A percentile compares a stretch with the other conserved stretches of the same genome.
Evolutionary conservation across 768 basidiomycete genomes (phyloP).

Genomic region (Dentipellis fragilis): DNA sequence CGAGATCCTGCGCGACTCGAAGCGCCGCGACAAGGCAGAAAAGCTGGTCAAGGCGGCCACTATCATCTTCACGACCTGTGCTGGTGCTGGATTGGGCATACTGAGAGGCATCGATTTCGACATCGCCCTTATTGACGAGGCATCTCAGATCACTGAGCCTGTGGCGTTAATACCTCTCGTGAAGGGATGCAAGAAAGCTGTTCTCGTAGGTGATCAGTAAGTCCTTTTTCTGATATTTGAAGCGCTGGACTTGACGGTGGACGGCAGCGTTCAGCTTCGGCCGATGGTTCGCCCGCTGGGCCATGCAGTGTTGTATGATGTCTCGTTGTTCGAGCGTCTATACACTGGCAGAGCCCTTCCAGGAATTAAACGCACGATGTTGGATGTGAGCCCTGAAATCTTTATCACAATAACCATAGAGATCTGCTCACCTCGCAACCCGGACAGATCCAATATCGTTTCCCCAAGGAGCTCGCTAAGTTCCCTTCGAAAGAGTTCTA

Average conservation of each 20-base stretch:
- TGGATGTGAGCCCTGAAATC: constrained; percentile 31
- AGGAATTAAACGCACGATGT: constrained; percentile 47
- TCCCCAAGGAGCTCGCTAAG: constrained; percentile 42
- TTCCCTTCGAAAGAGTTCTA: constrained; percentile 63
- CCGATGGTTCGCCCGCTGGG: constrained; percentile 55
- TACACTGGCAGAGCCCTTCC: constrained; percentile 29
- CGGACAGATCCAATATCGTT: constrained; percentile 55
- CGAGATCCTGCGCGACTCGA: constrained; percentile 49
- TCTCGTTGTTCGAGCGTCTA: constrained; percentile 52
- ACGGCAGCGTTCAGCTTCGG: constrained; percentile 35
- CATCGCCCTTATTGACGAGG: constrained; percentile 58
- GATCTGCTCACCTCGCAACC: background rate
- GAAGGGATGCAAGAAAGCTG: constrained; percentile 46
- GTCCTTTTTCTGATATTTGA: constrained; percentile 15
- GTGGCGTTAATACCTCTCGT: constrained; percentile 57
- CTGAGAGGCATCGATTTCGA: constrained; percentile 46
- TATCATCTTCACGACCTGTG: constrained; percentile 59
- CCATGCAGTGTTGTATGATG: constrained; percentile 43
- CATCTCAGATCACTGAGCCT: constrained; percentile 62
- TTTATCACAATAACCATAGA: background rate
- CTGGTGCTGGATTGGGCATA: constrained; percentile 51
- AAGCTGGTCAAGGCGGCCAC: constrained; percentile 44
- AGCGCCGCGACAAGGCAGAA: constrained; percentile 47
- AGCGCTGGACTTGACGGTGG: background rate
- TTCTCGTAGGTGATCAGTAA: constrained; percentile 66